phyloP scores from a whole-genome alignment of 2,329 filamentous ascomycete genomes.

The Cryoendolithus antarcticus region DNA sequence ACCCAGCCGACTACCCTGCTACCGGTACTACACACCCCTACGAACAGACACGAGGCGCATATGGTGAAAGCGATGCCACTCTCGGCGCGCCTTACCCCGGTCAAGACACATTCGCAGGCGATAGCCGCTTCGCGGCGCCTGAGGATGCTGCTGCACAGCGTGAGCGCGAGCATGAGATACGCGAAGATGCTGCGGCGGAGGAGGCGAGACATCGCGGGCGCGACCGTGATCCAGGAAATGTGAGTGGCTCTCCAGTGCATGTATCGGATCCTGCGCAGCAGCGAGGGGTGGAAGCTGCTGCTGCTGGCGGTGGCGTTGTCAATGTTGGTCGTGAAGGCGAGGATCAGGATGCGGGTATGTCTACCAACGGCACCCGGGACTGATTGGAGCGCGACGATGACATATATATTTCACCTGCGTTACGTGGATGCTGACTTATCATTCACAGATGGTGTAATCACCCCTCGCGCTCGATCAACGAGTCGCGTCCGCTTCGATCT shows the following conservation, averaged over 20 bases:
- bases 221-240: conserved; percentile 32
- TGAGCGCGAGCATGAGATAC: conserved; percentile 13
- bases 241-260: conserved; percentile 27
- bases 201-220: conserved; percentile 5
- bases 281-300: too few relatives aligned
- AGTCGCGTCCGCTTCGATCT: conserved; percentile 22
- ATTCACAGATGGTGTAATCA: conserved; percentile 18
- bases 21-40: conserved; percentile 19
- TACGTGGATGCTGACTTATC: conserved; percentile 3
- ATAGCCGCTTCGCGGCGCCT: conserved; percentile 16
- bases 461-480: conserved; percentile 12
- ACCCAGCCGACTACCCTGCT: conserved; percentile 34
- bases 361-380: not conserved
- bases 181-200: conserved; percentile 19
- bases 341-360: conserved; percentile 13
- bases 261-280: not conserved
- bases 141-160: conserved; percentile 6
- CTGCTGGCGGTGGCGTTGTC: not conserved
- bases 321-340: conserved; percentile 2
- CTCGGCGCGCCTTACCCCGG: conserved; percentile 18
- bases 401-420: too few relatives aligned
- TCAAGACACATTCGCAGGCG: conserved; percentile 20
- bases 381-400: conserved; percentile 1
- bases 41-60: conserved; percentile 18
- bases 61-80: conserved; percentile 16